Percentiles rank a stretch among this genome's conserved stretches.
phyloP scores from a whole-genome alignment of 179 eudicot genomes.

The Beta lomatogona region DNA sequence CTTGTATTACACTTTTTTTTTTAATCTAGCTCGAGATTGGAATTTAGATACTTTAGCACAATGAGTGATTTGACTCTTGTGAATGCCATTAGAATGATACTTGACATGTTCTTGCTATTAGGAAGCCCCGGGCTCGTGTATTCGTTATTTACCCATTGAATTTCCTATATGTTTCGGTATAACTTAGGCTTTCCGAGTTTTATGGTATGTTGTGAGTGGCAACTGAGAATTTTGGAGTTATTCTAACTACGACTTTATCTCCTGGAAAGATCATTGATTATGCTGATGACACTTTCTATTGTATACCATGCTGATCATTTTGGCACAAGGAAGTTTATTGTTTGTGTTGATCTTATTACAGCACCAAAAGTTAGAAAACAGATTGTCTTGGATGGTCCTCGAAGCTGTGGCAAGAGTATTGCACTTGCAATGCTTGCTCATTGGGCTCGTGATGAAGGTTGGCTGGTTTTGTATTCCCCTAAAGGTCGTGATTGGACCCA shows the following conservation, averaged over 20 bases:
- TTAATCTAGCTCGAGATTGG: background rate
- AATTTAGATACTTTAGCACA: background rate
- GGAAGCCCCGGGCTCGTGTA: background rate
- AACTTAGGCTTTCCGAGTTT: background rate
- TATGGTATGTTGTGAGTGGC: no score
- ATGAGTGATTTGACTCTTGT: background rate
- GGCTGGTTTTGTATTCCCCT: constrained; percentile 87
- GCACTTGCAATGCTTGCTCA: constrained; percentile 94
- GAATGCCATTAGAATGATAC: background rate
- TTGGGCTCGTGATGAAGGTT: constrained; percentile 96
- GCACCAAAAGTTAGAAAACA: constrained; percentile 70
- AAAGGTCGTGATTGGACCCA: constrained; percentile 85
- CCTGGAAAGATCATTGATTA: background rate
- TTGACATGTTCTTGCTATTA: background rate
- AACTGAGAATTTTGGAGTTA: background rate
- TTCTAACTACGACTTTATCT: background rate
- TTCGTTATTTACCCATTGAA: background rate
- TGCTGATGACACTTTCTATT: background rate
- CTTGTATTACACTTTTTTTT: background rate
- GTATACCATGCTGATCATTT: background rate
- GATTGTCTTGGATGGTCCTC: constrained; percentile 91
- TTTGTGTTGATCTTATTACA: constrained; percentile 33
- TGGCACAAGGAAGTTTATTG: background rate
- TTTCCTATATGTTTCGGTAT: background rate
- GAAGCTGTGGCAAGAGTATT: constrained; percentile 88